Conservation (phyloP, 768 basidiomycete species). For the Clitopilus passeckerianus region DNA sequence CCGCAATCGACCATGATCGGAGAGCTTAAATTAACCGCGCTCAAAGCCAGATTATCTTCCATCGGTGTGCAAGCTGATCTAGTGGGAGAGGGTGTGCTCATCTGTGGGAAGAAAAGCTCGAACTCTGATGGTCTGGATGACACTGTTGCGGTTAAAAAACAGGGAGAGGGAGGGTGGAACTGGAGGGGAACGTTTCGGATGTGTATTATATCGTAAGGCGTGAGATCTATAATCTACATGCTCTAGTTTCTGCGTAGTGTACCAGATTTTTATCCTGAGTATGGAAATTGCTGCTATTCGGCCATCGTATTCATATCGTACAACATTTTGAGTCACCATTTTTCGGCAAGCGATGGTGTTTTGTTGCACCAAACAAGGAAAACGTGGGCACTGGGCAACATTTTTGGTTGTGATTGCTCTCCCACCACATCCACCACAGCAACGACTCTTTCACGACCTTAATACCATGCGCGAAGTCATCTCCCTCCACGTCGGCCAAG, state of each 20-base stretch:
- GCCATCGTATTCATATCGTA: conserved; percentile 8
- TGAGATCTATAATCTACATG: conserved; percentile 89
- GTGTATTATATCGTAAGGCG: conserved; percentile 86
- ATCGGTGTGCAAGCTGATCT: conserved; percentile 87
- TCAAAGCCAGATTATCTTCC: conserved; percentile 75
- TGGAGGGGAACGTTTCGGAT: conserved; percentile 86
- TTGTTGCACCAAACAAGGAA: conserved; percentile 18
- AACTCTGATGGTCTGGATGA: conserved; percentile 47
- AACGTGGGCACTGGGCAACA: conserved; percentile 9
- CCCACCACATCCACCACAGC: conserved; percentile 21
- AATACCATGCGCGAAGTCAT: conserved; percentile 90
- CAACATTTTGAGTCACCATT: conserved; percentile 1
- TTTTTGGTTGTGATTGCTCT: conserved; percentile 24
- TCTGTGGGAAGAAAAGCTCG: conserved; percentile 60
- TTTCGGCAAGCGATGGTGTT: conserved; percentile 13
- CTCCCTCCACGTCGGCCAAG: conserved; percentile 98
- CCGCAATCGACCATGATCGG: conserved; percentile 96
- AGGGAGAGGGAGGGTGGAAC: conserved; percentile 76
- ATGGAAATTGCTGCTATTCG: conserved; percentile 1
- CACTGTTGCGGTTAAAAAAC: conserved; percentile 87
- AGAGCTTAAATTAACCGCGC: conserved; percentile 85
- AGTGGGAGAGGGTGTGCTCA: conserved; percentile 93
- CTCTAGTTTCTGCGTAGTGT: conserved; percentile 66
- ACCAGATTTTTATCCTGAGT: not conserved
- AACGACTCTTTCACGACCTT: conserved; percentile 13